Conservation (phyloP, 1,284 basidiomycete species). For the Ganoderma sp. region DNA sequence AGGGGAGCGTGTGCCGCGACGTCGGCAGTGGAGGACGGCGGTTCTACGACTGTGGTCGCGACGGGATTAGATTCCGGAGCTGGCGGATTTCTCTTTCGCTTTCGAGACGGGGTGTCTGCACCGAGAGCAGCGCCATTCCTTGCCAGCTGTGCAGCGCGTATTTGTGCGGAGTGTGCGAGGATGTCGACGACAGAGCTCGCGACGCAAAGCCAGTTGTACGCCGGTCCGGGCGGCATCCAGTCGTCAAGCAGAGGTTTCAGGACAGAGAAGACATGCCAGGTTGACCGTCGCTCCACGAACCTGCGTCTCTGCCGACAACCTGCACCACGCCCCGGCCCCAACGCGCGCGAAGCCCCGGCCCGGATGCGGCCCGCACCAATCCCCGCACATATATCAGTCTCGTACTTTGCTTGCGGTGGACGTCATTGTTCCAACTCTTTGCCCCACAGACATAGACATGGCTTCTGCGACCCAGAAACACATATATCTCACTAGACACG, state of each 20-base stretch:
- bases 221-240: conserved; percentile 68
- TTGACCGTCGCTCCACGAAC: too few species aligned
- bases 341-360: too few species aligned
- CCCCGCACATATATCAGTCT: too few species aligned
- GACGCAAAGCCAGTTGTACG: conserved; percentile 74
- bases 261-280: not conserved
- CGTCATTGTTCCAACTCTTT: not conserved
- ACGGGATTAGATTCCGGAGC: not conserved
- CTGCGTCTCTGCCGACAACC: too few species aligned
- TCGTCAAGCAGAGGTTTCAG: not conserved
- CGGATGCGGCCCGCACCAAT: too few species aligned
- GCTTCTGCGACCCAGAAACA: conserved; percentile 39
- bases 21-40: not conserved
- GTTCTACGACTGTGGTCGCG: not conserved
- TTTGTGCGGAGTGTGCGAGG: conserved; percentile 62
- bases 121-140: conserved; percentile 22
- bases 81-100: conserved; percentile 22
- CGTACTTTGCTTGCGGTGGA: too few species aligned
- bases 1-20: not conserved
- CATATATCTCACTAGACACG: conserved; percentile 42
- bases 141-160: conserved; percentile 55
- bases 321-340: too few species aligned
- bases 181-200: conserved; percentile 63
- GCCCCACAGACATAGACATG: conserved; percentile 24
- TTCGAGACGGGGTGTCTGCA: conserved; percentile 14